Evolutionary conservation across 2,329 filamentous ascomycete species (phyloP).

Genomic region (Tolypocladium guangdongense): DNA sequence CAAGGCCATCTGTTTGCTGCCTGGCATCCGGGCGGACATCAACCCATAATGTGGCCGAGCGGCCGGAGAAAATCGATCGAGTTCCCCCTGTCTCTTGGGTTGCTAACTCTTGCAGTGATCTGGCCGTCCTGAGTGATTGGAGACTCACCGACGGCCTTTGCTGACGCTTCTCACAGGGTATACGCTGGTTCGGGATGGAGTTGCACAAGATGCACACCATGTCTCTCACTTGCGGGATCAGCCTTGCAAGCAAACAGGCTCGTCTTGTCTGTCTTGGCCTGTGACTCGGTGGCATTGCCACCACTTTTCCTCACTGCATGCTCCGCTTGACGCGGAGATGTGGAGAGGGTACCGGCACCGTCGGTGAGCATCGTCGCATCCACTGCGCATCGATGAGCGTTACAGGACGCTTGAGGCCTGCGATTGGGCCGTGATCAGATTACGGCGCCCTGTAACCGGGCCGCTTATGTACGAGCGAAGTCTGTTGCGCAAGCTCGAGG

Average conservation of each 20-base stretch:
- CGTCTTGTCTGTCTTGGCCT: background rate
- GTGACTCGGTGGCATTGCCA: constrained; percentile 7
- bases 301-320: constrained; percentile 42
- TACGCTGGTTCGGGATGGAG: background rate
- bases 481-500: background rate
- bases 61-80: background rate
- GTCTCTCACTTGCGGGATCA: background rate
- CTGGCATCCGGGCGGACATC: background rate
- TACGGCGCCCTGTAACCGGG: background rate
- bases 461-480: background rate
- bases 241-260: background rate
- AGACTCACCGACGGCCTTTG: background rate
- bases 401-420: background rate
- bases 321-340: constrained; percentile 34
- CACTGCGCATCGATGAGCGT: background rate
- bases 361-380: too few species aligned
- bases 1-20: background rate
- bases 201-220: background rate
- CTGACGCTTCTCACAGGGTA: background rate
- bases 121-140: constrained; percentile 1
- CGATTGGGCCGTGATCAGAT: background rate
- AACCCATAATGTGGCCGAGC: background rate
- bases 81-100: background rate
- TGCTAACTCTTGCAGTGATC: constrained; percentile 22
- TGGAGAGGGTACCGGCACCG: constrained; percentile 31